Conservation (phyloP, 306 rosid genomes). For the Acacia melanoxylon region DNA sequence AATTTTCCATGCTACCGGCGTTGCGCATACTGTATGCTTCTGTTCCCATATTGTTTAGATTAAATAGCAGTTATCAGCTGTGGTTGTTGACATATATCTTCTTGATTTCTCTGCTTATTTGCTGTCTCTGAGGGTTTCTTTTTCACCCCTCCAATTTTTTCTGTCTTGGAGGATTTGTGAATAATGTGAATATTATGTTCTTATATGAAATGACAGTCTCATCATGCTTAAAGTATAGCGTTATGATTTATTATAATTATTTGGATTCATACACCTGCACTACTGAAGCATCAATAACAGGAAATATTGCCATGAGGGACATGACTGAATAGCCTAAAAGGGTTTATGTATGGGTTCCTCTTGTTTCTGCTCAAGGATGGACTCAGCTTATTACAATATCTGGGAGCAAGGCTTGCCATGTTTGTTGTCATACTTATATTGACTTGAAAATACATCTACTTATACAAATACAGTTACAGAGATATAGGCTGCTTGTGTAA, state of each 20-base stretch:
- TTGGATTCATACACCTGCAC: background rate
- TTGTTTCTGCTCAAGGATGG: background rate
- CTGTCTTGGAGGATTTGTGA: conserved; percentile 12
- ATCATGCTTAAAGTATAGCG: background rate
- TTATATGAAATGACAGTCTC: conserved; percentile 2
- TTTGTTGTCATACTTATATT: background rate
- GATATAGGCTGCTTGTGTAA: background rate
- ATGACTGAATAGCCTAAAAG: background rate
- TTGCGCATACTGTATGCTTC: conserved; percentile 56
- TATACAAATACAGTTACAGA: background rate
- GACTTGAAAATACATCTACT: background rate
- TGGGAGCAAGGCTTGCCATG: background rate
- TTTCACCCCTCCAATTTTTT: background rate
- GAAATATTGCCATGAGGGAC: background rate
- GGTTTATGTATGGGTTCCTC: background rate
- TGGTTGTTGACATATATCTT: conserved; percentile 13
- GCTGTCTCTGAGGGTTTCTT: background rate
- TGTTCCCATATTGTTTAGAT: conserved; percentile 20
- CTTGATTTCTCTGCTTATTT: conserved; percentile 6
- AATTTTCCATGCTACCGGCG: conserved; percentile 37
- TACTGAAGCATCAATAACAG: background rate
- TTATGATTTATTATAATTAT: background rate
- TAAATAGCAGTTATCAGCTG: conserved; percentile 7
- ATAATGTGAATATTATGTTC: background rate
- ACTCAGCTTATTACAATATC: background rate